phyloP scores from a whole-genome alignment of 257 asterid genomes.

The Solanum bulbocastanum region DNA sequence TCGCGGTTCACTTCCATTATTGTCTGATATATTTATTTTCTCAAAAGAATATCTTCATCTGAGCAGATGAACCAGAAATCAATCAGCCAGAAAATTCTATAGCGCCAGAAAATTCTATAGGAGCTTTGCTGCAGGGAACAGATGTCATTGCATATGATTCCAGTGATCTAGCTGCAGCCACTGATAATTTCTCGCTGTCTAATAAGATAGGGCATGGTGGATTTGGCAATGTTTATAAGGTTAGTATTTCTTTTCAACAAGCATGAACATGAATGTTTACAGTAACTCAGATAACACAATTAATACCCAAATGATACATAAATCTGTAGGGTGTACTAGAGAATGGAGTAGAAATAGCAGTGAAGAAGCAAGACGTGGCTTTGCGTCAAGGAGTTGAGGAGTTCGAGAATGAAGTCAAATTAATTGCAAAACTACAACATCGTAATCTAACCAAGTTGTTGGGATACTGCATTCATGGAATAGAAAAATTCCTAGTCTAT shows the following conservation, averaged over 20 bases:
- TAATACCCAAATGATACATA: neutral
- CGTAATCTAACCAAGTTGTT: conserved; percentile 30
- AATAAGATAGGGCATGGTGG: conserved; percentile 47
- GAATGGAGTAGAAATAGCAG: conserved; percentile 23
- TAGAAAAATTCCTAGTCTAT: conserved; percentile 26
- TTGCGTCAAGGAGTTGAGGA: conserved; percentile 30
- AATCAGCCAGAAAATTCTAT: neutral
- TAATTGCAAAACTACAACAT: conserved; percentile 31
- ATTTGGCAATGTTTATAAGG: conserved; percentile 45
- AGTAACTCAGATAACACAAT: neutral
- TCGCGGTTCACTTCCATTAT: neutral
- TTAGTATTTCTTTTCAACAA: neutral
- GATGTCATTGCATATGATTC: conserved; percentile 1
- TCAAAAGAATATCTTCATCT: neutral
- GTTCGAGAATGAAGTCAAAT: conserved; percentile 28
- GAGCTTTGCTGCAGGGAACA: neutral
- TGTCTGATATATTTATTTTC: neutral
- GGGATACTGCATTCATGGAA: conserved; percentile 30
- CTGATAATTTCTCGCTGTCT: conserved; percentile 14
- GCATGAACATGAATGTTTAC: neutral
- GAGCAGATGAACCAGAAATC: neutral
- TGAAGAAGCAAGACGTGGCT: conserved; percentile 21
- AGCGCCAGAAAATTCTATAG: neutral
- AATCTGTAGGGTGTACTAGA: conserved; percentile 16
- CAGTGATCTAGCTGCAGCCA: conserved; percentile 21